A percentile compares a stretch with the other conserved stretches of the same genome.
These are phyloP conservation scores for Pythium dissimile DNA, from an alignment of 352 stramenopile genomes.

Conservation along the genomic window DNA sequence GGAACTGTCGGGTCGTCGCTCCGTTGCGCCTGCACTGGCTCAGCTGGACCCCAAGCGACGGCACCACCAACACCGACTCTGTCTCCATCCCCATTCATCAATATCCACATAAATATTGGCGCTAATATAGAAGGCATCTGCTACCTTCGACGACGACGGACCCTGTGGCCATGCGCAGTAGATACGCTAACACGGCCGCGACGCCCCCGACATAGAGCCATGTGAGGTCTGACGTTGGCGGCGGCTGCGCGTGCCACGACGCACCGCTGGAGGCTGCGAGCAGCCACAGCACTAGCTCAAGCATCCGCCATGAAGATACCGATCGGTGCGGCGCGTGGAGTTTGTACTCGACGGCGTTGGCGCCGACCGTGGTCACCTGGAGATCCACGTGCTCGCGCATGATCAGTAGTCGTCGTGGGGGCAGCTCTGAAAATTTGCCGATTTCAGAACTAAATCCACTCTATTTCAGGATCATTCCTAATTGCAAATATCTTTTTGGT, in stretches of 20 bases:
- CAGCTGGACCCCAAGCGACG: constrained; percentile 69
- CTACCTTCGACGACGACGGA: constrained; percentile 26
- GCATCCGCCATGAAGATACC: background rate
- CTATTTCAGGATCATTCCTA: background rate
- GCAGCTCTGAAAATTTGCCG: background rate
- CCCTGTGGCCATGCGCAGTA: constrained; percentile 10
- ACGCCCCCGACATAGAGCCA: constrained; percentile 8
- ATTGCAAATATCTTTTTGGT: background rate
- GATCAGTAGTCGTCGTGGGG: background rate
- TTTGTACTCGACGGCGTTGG: constrained; percentile 53
- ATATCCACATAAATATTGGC: too few species aligned
- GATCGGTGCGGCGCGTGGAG: constrained; percentile 21
- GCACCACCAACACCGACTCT: constrained; percentile 80
- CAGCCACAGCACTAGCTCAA: constrained; percentile 10
- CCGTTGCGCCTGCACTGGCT: constrained; percentile 55
- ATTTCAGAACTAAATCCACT: background rate
- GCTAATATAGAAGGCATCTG: too few species aligned
- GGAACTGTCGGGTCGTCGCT: constrained; percentile 32
- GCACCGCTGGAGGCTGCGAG: constrained; percentile 1
- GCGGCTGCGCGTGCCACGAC: constrained; percentile 15
- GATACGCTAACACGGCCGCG: background rate
- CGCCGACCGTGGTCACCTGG: constrained; percentile 41
- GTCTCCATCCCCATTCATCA: background rate
- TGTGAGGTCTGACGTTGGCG: background rate
- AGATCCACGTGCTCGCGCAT: constrained; percentile 42